phyloP scores from a whole-genome alignment of 2,329 filamentous ascomycete genomes.

The Xylaria sp. region DNA sequence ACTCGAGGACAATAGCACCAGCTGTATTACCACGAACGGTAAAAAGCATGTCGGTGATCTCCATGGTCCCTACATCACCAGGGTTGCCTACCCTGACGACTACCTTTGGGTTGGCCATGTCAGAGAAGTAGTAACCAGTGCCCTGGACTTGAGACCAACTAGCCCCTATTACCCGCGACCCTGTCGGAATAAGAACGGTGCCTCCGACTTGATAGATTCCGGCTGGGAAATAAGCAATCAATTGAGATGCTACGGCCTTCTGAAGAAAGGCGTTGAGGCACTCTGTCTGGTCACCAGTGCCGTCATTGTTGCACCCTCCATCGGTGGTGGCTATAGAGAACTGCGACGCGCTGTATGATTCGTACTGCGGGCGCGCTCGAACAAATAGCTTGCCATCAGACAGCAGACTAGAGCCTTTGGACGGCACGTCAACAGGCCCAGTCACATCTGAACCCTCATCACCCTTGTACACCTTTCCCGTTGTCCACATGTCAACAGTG shows the following conservation, averaged over 20 bases:
- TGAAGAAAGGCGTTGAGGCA: slow-evolving; percentile 35
- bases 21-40: slow-evolving; percentile 68
- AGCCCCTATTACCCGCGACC: slow-evolving; percentile 71
- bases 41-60: slow-evolving; percentile 73
- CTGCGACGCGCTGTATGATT: neutral
- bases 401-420: neutral
- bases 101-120: slow-evolving; percentile 65
- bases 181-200: slow-evolving; percentile 56
- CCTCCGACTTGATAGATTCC: slow-evolving; percentile 35
- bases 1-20: slow-evolving; percentile 74
- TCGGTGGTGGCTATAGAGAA: neutral
- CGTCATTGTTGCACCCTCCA: slow-evolving; percentile 38
- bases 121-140: slow-evolving; percentile 61
- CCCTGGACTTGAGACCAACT: slow-evolving; percentile 74
- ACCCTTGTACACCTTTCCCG: slow-evolving; percentile 8
- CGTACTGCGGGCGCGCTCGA: slow-evolving; percentile 46
- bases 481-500: slow-evolving; percentile 6
- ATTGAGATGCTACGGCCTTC: neutral
- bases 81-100: slow-evolving; percentile 68
- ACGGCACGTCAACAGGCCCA: neutral
- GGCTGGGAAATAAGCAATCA: slow-evolving; percentile 35
- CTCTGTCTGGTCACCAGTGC: slow-evolving; percentile 38
- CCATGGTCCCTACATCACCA: slow-evolving; percentile 67
- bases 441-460: neutral
- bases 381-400: slow-evolving; percentile 31